Base-by-base conservation (phyloP, 345 rosid species). In the Lenwebbia sp. region DNA sequence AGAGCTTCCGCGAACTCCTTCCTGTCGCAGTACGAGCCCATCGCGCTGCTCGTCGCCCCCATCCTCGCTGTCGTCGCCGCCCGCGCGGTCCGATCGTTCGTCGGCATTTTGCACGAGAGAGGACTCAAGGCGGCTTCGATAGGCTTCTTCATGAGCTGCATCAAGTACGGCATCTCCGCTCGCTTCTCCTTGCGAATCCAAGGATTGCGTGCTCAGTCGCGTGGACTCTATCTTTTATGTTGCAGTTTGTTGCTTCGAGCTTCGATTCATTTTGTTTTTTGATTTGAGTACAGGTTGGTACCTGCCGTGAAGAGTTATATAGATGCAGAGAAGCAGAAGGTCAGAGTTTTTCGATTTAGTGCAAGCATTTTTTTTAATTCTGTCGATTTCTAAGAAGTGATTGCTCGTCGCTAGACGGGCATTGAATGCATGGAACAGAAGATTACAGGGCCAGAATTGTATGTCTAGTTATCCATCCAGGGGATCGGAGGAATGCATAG, bases 291-390 rank as follows among this genome's bases (percentile, higher is more conserved):
- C 55, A 95, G 99, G 94, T 85, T 92, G 94, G 85, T 96, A 74
- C 99, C 99, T 54, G 94, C 96, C 19, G 99, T 95, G 52, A 92
- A 94, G 85, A 91, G 91, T 26, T 92, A 94, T 88, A 93, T 96
- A 44, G 98, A 95, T 86, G 95, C 95, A 3, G 95, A 97, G 94
- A 96, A 97, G 90, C 99, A 95, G 88, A 97, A 97, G 98, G 99
- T 97, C 49, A 83, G 91, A 83, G 85, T 37, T 53, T 65, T 83
- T 40, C 86, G 55, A 78, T 83, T 44, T 65, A 33, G 25, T 37
- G 23, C 55, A n/a, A 49, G 47, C 25, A 52, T 83, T n/a, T n/a
- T n/a, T n/a, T n/a, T 54, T 40, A 85, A 47, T 70, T 85, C 14
- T 70, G 85, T 83, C 47, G 65, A 19, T 57, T 37, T 54, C 44